Conservation (phyloP, 2,329 filamentous ascomycete genomes). For the Tolypocladium inflatum region DNA sequence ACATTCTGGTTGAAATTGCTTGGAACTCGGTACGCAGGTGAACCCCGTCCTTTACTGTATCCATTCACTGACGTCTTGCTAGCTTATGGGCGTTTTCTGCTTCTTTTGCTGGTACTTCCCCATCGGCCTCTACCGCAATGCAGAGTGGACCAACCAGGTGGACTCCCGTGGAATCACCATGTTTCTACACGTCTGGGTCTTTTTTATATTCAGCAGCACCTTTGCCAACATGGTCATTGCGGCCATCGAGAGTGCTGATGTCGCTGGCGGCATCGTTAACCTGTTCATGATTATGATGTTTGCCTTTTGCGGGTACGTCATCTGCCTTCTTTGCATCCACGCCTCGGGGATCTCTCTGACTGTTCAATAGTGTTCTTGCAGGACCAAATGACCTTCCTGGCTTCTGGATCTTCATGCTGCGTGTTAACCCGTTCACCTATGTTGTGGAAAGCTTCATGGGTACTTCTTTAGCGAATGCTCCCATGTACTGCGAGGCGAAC, state of each 20-base stretch:
- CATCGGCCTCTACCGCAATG: background rate
- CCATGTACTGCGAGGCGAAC: background rate
- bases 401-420: slow-evolving; percentile 79
- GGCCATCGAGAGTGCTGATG: background rate
- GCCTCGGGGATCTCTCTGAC: background rate
- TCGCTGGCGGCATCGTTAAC: background rate
- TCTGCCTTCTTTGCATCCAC: slow-evolving; percentile 28
- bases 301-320: slow-evolving; percentile 45
- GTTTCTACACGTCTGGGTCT: background rate
- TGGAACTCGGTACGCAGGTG: background rate
- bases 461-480: background rate
- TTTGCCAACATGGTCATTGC: background rate
- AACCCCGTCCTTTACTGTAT: background rate
- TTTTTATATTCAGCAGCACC: background rate
- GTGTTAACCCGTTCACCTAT: slow-evolving; percentile 69
- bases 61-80: background rate
- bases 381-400: slow-evolving; percentile 42
- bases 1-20: slow-evolving; percentile 17
- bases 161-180: background rate
- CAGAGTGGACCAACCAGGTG: background rate
- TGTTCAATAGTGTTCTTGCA: background rate
- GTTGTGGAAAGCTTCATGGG: slow-evolving; percentile 50
- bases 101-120: background rate
- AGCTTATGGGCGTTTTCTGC: background rate
- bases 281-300: slow-evolving; percentile 30